Percentiles rank a stretch among this genome's conserved stretches.
Evolutionary conservation across 73 alveolate species (phyloP).

Genomic region (Paramecium primaurelia): DNA sequence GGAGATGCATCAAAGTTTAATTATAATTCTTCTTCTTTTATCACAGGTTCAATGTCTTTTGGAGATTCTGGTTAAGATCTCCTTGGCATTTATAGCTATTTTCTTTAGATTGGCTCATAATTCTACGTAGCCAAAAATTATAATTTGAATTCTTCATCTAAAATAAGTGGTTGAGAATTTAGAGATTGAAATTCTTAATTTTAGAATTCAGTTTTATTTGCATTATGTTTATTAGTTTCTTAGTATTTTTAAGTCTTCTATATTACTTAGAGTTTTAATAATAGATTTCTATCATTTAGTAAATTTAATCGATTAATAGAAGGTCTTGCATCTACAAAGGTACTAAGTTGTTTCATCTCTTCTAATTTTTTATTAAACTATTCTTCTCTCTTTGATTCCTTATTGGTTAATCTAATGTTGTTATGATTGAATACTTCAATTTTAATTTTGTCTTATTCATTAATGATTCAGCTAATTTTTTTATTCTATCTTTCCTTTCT

Average conservation of each 20-base stretch:
- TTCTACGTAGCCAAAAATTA: neutral
- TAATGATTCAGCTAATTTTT: neutral
- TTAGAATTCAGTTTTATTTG: neutral
- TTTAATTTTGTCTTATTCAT: neutral
- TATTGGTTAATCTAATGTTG: neutral
- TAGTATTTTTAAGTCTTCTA: neutral
- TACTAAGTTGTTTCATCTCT: neutral
- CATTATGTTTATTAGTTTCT: neutral
- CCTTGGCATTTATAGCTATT: neutral
- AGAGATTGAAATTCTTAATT: neutral
- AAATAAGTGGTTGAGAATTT: neutral
- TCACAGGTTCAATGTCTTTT: neutral
- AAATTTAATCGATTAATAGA: neutral
- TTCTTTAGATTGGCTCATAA: neutral
- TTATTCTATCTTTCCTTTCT: neutral
- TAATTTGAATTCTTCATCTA: neutral
- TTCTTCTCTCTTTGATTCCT: neutral
- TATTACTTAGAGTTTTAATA: neutral
- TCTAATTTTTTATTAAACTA: slow-evolving; percentile 28
- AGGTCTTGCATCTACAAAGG: slow-evolving; percentile 37
- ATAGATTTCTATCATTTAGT: neutral
- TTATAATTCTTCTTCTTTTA: neutral
- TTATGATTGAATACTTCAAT: neutral
- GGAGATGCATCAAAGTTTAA: neutral
- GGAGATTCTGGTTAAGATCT: neutral